Percentiles rank a stretch among this genome's conserved stretches.
Conservation (phyloP, 1,284 basidiomycete species). For the Melampsora larici-populina region DNA sequence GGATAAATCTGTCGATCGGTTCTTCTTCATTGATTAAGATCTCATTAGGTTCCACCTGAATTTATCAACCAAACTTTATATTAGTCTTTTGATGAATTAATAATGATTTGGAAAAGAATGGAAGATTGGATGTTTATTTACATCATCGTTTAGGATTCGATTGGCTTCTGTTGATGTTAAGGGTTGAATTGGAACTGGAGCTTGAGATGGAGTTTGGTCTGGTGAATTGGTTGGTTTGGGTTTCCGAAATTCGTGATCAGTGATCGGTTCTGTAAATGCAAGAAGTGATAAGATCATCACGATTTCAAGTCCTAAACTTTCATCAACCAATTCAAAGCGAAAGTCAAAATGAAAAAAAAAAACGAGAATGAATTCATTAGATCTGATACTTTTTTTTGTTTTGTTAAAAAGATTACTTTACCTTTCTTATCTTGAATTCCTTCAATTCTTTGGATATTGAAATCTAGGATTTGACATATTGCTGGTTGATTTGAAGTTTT, state of each 20-base stretch:
- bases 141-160: background rate
- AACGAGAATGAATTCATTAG: too few relatives aligned
- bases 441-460: constrained; percentile 38
- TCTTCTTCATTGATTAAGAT: constrained; percentile 3
- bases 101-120: background rate
- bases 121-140: too few relatives aligned
- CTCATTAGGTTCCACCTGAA: constrained; percentile 8
- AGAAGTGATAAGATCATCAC: constrained; percentile 28
- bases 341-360: background rate
- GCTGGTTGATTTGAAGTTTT: background rate
- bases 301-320: constrained; percentile 26
- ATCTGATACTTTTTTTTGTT: background rate
- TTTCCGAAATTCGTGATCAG: constrained; percentile 10
- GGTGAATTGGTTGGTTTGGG: background rate
- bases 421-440: constrained; percentile 24
- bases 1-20: background rate
- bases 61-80: background rate
- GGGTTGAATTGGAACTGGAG: background rate
- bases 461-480: constrained; percentile 38
- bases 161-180: background rate
- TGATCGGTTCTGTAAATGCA: constrained; percentile 13
- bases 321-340: too few relatives aligned
- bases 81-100: background rate
- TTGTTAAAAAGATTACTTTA: background rate
- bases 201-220: background rate